These are phyloP conservation scores for Diaporthe humulicola DNA, from an alignment of 2,329 filamentous ascomycete species.

Conservation along the genomic window DNA sequence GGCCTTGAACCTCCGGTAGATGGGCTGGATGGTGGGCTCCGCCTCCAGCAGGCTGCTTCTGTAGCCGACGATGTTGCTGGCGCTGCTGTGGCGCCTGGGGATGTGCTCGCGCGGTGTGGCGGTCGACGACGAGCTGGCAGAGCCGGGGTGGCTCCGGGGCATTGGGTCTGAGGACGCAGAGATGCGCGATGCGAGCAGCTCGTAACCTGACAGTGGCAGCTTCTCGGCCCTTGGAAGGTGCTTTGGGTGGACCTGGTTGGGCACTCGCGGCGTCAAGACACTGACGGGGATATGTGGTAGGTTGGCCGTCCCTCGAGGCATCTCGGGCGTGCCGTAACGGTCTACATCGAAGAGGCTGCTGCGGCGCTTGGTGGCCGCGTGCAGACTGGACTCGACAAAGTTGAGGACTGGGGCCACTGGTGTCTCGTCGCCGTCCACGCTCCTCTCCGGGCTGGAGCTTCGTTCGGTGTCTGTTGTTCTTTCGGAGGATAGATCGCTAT, in stretches of 20 bases:
- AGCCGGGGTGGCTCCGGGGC: constrained; percentile 39
- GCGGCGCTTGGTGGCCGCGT: constrained; percentile 38
- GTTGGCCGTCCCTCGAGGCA: constrained; percentile 55
- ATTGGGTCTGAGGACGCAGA: constrained; percentile 48
- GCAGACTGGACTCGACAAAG: constrained; percentile 32
- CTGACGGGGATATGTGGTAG: constrained; percentile 53
- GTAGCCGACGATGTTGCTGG: constrained; percentile 30
- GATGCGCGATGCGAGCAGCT: constrained; percentile 70
- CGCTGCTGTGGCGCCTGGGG: constrained; percentile 26
- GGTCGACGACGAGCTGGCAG: constrained; percentile 40
- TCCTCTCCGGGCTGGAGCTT: constrained; percentile 56
- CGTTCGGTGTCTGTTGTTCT: constrained; percentile 57
- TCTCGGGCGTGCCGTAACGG: constrained; percentile 58
- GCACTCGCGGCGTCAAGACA: constrained; percentile 53
- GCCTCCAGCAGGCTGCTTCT: constrained; percentile 42
- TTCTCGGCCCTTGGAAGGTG: constrained; percentile 57
- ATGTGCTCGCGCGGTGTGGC: constrained; percentile 15
- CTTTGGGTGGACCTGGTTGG: constrained; percentile 50
- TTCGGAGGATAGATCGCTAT: constrained; percentile 58
- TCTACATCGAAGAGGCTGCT: constrained; percentile 40
- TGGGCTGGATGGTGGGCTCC: constrained; percentile 61
- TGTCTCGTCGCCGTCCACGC: constrained; percentile 49
- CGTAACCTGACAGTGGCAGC: constrained; percentile 69
- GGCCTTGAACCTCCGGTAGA: constrained; percentile 86
- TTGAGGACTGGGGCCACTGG: constrained; percentile 40